Base-by-base conservation (phyloP, 2,329 filamentous ascomycete species). In the Nakataea oryzae region DNA sequence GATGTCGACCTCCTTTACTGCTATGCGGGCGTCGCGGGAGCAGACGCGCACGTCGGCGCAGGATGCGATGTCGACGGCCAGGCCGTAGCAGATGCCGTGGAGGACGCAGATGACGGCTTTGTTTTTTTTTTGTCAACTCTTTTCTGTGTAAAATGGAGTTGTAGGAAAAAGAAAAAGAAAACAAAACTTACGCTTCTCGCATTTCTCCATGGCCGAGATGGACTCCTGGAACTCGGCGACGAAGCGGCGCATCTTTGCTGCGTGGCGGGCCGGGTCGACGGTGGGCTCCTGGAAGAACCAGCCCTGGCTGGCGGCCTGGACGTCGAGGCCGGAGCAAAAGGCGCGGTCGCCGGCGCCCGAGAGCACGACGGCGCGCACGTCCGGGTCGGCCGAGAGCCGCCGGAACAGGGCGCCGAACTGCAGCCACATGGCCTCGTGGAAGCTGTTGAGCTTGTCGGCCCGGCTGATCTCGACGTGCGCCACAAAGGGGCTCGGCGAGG, bases 381-480 rank as follows among this genome's bases (percentile, higher is more conserved):
- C 80, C 0, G 88, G 78, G 74, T 93, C 88, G 64, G 76, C 72
- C 55, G 90, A 93, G 64, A 97, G 84, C 64, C 82, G 80, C 62
- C 78, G 74, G 78, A 97, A 95, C 67, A 96, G 80, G 14, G 74
- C 70, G 62, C 86, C 84, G 65, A 96, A 81, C 77, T 96, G 91
- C 61, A 87, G 78, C 91, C 93, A 97, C 86, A 97, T 93, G 61
- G 84, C 78, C 72, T 91, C 86, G 67, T 86, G 82, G 74, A 96
- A 97, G 66, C 93, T 86, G 74, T 97, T 97, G 73, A 97, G 79
- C 78, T 96, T 96, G 67, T 85, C 75, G 1, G 93, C 86, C 1
- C 93, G 85, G 78, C 96, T 93, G 76, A 96, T 96, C 76, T 97
- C 88, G 63, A 97, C 89, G 73, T 96, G 91, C n/a, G 87, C 90